A percentile compares a stretch with the other conserved stretches of the same genome.
Conservation (phyloP, 2,329 filamentous ascomycete species). For the Monilinia laxa region DNA sequence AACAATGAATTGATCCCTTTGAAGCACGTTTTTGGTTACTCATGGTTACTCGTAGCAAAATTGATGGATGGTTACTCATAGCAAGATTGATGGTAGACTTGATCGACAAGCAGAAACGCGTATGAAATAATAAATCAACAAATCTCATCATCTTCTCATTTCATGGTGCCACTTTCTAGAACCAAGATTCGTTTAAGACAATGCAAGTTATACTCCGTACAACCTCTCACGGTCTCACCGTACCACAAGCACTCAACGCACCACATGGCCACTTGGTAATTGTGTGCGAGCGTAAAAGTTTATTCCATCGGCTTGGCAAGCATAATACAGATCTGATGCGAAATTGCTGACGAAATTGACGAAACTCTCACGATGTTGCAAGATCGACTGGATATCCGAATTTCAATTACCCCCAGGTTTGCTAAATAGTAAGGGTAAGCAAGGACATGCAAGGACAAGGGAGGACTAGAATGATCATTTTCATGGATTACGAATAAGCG, state of each 20-base stretch:
- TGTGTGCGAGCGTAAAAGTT: conserved; percentile 10
- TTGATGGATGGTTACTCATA: neutral
- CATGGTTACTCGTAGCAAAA: too few species aligned
- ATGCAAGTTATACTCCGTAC: too few species aligned
- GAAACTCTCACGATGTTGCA: conserved; percentile 3
- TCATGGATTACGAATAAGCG: conserved; percentile 1
- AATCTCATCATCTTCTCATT: neutral
- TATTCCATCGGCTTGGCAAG: conserved; percentile 2
- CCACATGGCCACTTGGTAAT: conserved; percentile 1
- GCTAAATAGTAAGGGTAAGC: neutral
- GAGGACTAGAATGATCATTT: conserved; percentile 13
- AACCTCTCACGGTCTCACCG: neutral
- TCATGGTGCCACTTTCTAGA: conserved; percentile 2
- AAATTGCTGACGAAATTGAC: conserved; percentile 9
- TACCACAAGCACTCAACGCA: conserved; percentile 5
- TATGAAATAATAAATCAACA: neutral
- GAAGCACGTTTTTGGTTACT: conserved; percentile 7
- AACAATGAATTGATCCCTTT: neutral
- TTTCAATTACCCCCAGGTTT: conserved; percentile 27
- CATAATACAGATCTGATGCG: conserved; percentile 5
- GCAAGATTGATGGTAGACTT: too few species aligned
- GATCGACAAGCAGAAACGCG: neutral
- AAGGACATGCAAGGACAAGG: neutral
- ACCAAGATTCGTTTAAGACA: neutral
- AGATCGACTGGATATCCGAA: conserved; percentile 23